phyloP scores from a whole-genome alignment of 208 protist species.

The Naegleria lovaniensis region DNA sequence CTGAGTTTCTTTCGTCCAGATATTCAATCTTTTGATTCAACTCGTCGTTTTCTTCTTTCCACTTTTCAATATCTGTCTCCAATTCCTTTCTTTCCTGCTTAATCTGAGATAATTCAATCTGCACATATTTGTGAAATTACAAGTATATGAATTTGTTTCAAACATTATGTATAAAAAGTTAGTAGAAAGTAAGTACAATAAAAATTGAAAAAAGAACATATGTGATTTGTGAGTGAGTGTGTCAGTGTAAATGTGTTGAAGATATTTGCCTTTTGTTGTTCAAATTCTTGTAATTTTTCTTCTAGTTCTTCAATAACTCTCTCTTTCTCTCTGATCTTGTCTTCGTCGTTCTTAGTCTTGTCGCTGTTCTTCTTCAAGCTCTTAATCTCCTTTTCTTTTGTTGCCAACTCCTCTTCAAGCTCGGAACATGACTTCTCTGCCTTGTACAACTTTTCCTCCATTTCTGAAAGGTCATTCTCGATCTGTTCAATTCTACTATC shows the following conservation, averaged over 20 bases:
- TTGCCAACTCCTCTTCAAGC: background rate
- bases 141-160: background rate
- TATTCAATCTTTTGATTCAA: background rate
- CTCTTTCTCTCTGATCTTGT: background rate
- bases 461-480: background rate
- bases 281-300: background rate
- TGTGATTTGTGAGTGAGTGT: background rate
- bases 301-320: background rate
- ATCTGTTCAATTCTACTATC: background rate
- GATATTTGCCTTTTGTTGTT: conserved; percentile 2
- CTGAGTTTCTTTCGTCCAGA: background rate
- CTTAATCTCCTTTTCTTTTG: background rate
- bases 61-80: background rate
- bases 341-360: background rate
- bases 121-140: too few relatives aligned
- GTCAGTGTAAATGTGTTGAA: background rate
- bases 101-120: background rate
- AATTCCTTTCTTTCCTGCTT: background rate
- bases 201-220: background rate
- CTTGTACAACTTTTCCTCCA: background rate
- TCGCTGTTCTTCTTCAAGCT: background rate
- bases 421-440: background rate
- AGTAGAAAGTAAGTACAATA: background rate
- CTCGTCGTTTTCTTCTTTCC: background rate
- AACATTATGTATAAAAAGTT: background rate